Base-by-base conservation (phyloP, 352 stramenopile species). In the Globisporangium yorkense region DNA sequence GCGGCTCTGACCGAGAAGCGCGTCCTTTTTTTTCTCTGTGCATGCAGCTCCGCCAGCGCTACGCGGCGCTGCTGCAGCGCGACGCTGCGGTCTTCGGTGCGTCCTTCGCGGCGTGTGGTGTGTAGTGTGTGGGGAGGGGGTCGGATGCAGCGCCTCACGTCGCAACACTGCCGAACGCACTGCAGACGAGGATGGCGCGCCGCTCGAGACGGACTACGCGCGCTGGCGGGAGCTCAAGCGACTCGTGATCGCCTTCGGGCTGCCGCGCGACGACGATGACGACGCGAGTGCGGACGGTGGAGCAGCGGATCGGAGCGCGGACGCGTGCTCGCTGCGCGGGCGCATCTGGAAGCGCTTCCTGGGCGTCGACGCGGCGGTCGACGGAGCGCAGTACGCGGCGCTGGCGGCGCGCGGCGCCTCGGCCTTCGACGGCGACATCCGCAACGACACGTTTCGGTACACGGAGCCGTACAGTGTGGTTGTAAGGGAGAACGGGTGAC, bases 331-430 rank as follows among this genome's bases (percentile, higher is more conserved):
- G 16, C 51, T 97, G 10, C 76, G 89, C 13, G 89, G 89, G 1
- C 74, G 87, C 12, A 79, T 97, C 27, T 97, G 90, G 90, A 97
- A 97, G 63, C 60, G 74, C 8, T 84, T 97, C 44, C 65, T 97
- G 2, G 88, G 89, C 1, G 87, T 95, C 10, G 69, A 90, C 40
- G 65, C 65, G 16, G 73, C 85, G 45, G 75, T 80, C 16, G 71
- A 87, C 41, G 75, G 70, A 37, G 70, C 63, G 20, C 70, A 77
- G 49, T 97, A 97, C 65, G 48, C 67, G 12, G 59, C 78, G 16
- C 69, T 97, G 12, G 80, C 94, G 24, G 71, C 63, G 6, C 69
- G 80, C 24, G 90, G 90, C 12, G 83, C 90, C 8, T 95, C 84
- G 3, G 67, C 78, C 21, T 91, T 84, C 47, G 88, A 96, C 54